Evolutionary conservation across 2,329 filamentous ascomycete species (phyloP), one percentile per base, ranked within the genome.

Genomic region (Diaporthe vexans): DNA sequence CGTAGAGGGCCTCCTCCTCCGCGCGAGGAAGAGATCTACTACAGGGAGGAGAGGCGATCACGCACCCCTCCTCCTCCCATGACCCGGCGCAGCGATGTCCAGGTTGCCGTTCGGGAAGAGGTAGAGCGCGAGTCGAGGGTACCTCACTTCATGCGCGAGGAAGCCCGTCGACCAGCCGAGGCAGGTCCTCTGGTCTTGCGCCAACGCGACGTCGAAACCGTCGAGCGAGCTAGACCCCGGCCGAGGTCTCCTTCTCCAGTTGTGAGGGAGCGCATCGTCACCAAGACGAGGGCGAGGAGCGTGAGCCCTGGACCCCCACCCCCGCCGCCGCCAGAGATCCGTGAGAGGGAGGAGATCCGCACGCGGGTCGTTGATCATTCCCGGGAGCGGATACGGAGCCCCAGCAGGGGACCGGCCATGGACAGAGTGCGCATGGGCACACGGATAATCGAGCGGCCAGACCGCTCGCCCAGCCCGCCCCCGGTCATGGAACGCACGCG

Each of bases 131-230:
- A 83, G 57, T 80, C 83, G 72, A 85, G 86, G 56, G 83, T 86
- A 56, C 88, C 87, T 3, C 82, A 85, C 70, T 90, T 90, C 78
- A 80, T 91, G 74, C 86, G 88, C 67, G 86, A 89, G 3, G 88
- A 89, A 54, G 80, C 77, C 37, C 84, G 87, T 72, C 86, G 86
- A 19, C 69, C 63, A 40, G 74, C 81, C 35, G 88, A 90, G 74
- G 81, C 85, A 35, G 88, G 88, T 4, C 84, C 86, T 51, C 81
- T 91, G 78, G 89, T 91, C 24, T 84, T 91, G 63, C 86, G 89
- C 69, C 83, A 87, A 77, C 85, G 88, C 59, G 88, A 91, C 73
- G 84, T 90, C 68, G 89, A 91, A 82, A 89, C 86, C 0, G 79
- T 88, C 74, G 88, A 90, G 79, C 83, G 84, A 56, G 81, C 82